Base-by-base conservation (phyloP, 257 asterid species). In the Knoxia roxburghii region DNA sequence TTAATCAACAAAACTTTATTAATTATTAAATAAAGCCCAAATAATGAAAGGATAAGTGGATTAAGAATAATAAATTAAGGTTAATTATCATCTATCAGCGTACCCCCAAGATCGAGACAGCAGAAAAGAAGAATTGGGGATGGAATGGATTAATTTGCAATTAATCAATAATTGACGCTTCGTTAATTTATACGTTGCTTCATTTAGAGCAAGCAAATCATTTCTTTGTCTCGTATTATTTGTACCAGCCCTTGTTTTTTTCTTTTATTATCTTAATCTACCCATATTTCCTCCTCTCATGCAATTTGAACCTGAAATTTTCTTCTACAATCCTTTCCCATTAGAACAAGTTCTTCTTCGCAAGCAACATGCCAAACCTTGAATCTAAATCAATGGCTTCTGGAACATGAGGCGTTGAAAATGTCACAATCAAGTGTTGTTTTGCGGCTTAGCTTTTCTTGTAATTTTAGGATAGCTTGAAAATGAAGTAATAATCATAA, bases 391-490 rank as follows among this genome's bases (percentile, higher is more conserved):
- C 65, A 35, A 11, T 3, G n/a, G n/a, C 50, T 13, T 61, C n/a
- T 4, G 32, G 12, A 32, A 32, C 23, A 50, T 20, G 43, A 11
- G 58, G 39, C 1, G 33, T 56, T 41, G 41, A 40, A 52, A 7
- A 50, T 63, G 75, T 54, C 40, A 27, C 50, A 71, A 40, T 63
- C 70, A 27, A 27, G 37, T 41, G 65, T 40, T 27, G 24, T 61
- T n/a, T 15, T 4, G 58, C 17, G 30, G 51, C 32, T 53, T 43
- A 54, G 55, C 62, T 27, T 15, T 71, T 43, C 52, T 64, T 43
- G 48, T 63, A 46, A 32, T 40, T 65, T 23, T 53, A 29, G 70
- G 70, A 27, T 64, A 41, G n/a, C 70, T 71, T 64, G 59, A 71
- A 71, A 40, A 33, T 60, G 33, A 71, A 53, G 43, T 53, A 43